Conservation (phyloP, 352 stramenopile species). For the Globisporangium iwayamae region DNA sequence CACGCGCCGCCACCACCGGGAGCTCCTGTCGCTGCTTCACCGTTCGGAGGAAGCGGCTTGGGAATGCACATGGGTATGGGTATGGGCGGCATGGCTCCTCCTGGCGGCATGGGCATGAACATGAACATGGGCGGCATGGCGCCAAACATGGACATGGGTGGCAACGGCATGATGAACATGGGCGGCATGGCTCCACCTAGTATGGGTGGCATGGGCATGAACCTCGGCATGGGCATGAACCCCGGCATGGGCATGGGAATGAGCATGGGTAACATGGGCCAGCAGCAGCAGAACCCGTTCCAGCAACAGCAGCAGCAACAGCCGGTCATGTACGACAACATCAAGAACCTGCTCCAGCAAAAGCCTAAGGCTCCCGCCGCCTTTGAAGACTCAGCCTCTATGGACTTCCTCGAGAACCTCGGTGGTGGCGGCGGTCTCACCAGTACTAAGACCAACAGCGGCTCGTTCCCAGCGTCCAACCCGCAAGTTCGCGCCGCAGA, state of each 20-base stretch:
- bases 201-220: constrained; percentile 14
- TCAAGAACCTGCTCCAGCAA: constrained; percentile 77
- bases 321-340: constrained; percentile 79
- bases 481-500: constrained; percentile 19
- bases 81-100: neutral
- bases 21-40: constrained; percentile 29
- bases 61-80: constrained; percentile 3
- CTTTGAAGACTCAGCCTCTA: constrained; percentile 46
- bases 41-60: constrained; percentile 23
- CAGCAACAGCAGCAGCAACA: constrained; percentile 29
- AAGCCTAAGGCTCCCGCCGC: constrained; percentile 41
- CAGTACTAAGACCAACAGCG: constrained; percentile 26
- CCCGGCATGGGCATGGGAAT: constrained; percentile 24
- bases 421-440: constrained; percentile 20
- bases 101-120: constrained; percentile 7
- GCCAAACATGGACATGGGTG: constrained; percentile 10
- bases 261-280: constrained; percentile 18
- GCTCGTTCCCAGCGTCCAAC: constrained; percentile 22
- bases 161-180: constrained; percentile 26
- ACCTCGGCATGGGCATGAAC: constrained; percentile 15
- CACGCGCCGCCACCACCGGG: constrained; percentile 23
- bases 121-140: constrained; percentile 6
- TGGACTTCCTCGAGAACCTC: constrained; percentile 67
- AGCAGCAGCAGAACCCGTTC: constrained; percentile 28
- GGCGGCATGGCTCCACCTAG: constrained; percentile 9